phyloP scores from a whole-genome alignment of 441 rosid species.

The Erysimum cheiri region DNA sequence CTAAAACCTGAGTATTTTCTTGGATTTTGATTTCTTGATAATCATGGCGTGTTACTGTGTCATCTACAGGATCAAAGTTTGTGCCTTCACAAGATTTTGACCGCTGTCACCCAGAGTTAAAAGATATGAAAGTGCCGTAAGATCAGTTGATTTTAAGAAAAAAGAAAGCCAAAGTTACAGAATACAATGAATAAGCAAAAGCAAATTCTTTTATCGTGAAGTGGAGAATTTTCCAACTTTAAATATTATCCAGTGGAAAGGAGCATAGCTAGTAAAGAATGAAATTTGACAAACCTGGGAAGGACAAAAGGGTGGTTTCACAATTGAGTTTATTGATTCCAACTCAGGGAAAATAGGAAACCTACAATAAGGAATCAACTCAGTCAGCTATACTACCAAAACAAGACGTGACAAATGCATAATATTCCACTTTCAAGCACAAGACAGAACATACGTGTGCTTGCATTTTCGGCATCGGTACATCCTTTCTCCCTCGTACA shows the following conservation, averaged over 20 bases:
- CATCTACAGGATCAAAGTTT: conserved; percentile 70
- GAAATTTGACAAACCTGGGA: conserved; percentile 65
- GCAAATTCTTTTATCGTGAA: conserved; percentile 6
- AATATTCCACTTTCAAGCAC: no score
- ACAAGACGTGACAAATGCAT: conserved; percentile 10
- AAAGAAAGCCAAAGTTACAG: conserved; percentile 4
- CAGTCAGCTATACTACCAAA: conserved; percentile 15
- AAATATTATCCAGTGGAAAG: background rate
- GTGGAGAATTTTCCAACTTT: background rate
- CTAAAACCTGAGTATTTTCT: conserved; percentile 91
- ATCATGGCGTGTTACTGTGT: conserved; percentile 78
- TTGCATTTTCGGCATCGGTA: conserved; percentile 87
- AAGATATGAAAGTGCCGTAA: background rate
- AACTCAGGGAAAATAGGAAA: conserved; percentile 88
- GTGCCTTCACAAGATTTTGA: conserved; percentile 80
- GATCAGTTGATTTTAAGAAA: conserved; percentile 5
- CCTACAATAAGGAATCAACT: conserved; percentile 54
- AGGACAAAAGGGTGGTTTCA: conserved; percentile 83
- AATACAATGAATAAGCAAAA: conserved; percentile 16
- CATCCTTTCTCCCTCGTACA: conserved; percentile 94
- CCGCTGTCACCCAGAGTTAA: conserved; percentile 53
- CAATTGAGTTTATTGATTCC: conserved; percentile 85
- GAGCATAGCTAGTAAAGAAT: conserved; percentile 11
- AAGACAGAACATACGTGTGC: conserved; percentile 54
- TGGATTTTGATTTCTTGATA: conserved; percentile 97